These are phyloP conservation scores for Trichoderma lentiforme DNA, from an alignment of 2,329 filamentous ascomycete species.

Conservation along the genomic window DNA sequence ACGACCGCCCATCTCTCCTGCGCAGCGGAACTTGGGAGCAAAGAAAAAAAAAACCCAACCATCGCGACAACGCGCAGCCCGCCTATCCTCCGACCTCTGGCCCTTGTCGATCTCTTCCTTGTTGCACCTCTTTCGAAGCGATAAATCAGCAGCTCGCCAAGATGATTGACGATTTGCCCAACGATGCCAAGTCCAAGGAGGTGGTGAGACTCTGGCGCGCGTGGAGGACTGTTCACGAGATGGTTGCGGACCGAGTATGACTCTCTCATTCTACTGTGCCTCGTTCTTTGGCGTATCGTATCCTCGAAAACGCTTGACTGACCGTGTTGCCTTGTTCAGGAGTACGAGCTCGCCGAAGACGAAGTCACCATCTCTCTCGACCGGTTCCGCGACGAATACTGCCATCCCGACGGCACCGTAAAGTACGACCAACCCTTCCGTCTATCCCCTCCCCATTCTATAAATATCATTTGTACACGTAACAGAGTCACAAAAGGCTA, in stretches of 20 bases:
- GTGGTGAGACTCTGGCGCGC: constrained; percentile 81
- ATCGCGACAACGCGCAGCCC: not conserved
- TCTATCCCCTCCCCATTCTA: not conserved
- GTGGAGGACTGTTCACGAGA: constrained; percentile 90
- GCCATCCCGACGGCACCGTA: constrained; percentile 67
- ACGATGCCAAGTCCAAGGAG: constrained; percentile 51
- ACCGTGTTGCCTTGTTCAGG: constrained; percentile 50
- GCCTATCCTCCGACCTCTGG: not conserved
- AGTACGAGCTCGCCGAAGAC: constrained; percentile 86
- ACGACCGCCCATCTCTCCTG: constrained; percentile 6
- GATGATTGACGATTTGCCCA: constrained; percentile 45
- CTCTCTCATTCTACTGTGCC: not conserved
- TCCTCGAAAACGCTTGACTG: not conserved
- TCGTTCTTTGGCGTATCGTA: not conserved
- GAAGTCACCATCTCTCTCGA: constrained; percentile 84
- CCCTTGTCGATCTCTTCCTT: not conserved
- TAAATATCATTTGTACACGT: not conserved
- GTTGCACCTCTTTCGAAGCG: not conserved
- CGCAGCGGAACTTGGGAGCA: not conserved
- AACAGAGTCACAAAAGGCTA: not conserved
- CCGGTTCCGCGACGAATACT: constrained; percentile 72
- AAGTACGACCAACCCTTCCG: constrained; percentile 53
- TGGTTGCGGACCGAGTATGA: constrained; percentile 84
- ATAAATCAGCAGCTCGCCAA: not conserved
- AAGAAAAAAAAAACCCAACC: not conserved